Base-by-base conservation (phyloP, 345 rosid genomes). In the Eucalyptus marginata region DNA sequence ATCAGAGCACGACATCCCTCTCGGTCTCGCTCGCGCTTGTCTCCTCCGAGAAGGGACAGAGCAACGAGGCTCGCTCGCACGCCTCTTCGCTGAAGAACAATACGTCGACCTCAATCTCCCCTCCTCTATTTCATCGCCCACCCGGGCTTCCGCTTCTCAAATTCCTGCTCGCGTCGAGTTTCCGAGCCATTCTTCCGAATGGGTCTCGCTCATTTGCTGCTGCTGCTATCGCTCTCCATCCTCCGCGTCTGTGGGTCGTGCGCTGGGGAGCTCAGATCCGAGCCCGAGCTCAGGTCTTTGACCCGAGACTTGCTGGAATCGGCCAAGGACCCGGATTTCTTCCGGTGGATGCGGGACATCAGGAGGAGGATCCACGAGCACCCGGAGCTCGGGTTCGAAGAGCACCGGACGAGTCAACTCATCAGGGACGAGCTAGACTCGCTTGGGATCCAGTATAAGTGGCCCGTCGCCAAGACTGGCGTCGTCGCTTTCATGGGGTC, bases 311-410 rank as follows among this genome's bases (percentile, higher is more conserved):
- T 95, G 90, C 89, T 95, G 14, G 89, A 88, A 29, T 89, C 95
- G 22, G 97, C 97, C 6, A 94, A 86, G 84, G 93, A 93, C n/a
- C 93, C 95, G 10, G 93, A 91, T 89, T 95, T 93, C 92, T 94
- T 93, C 71, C 92, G 94, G 47, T 94, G 97, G 98, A 92, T 93
- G 94, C 92, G 92, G 91, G 95, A 91, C 46, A 86, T 94, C 54
- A 92, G 97, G 88, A 92, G 98, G 90, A 93, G 83, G 89, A 92
- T 95, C 25, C 98, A 94, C 88, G 92, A 94, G 93, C 80, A 93
- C 88, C 98, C 97, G 24, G 96, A 96, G 89, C 90, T 94, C 9
- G 98, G 96, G n/a, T 96, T 96, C 87, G 93, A 96, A 87, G 97
- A 96, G 92, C 91, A 92, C 88, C 88, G 90, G 89, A 96, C 97